A percentile compares a stretch with the other conserved stretches of the same genome.
Evolutionary conservation across 2,329 filamentous ascomycete genomes (phyloP).

Genomic region (Fusarium compactum): DNA sequence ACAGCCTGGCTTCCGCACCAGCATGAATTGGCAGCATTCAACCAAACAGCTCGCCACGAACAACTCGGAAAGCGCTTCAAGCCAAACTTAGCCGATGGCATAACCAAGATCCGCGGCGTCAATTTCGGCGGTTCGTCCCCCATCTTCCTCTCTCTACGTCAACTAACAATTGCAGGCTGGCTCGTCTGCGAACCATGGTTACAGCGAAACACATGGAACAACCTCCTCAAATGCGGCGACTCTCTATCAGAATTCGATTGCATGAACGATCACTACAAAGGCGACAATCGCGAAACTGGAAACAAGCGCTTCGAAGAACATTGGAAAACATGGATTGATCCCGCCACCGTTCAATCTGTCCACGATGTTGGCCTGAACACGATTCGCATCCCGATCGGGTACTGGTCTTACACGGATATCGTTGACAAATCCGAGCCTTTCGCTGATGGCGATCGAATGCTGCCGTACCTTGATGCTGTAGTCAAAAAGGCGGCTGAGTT

Average conservation of each 20-base stretch:
- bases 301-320: constrained; percentile 29
- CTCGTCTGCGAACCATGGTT: constrained; percentile 34
- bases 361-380: constrained; percentile 38
- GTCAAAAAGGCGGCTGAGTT: constrained; percentile 30
- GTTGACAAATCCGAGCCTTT: constrained; percentile 37
- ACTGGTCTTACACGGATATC: constrained; percentile 34
- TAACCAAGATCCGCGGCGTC: constrained; percentile 36
- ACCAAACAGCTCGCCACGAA: constrained; percentile 32
- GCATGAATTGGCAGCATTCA: constrained; percentile 32
- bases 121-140: constrained; percentile 23
- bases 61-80: constrained; percentile 33
- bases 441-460: constrained; percentile 29
- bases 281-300: constrained; percentile 20
- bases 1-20: constrained; percentile 33
- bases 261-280: constrained; percentile 32
- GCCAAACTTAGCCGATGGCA: constrained; percentile 6
- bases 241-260: constrained; percentile 35
- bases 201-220: constrained; percentile 17
- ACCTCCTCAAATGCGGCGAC: constrained; percentile 17
- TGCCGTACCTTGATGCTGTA: constrained; percentile 34
- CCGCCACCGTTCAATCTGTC: constrained; percentile 34
- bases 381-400: constrained; percentile 37
- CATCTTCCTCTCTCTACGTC: fast-evolving
- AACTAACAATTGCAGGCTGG: constrained; percentile 7
- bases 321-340: constrained; percentile 35